Percentiles rank a stretch among this genome's conserved stretches.
phyloP scores from a whole-genome alignment of 495 filamentous ascomycete species.

The Neurospora sp. region DNA sequence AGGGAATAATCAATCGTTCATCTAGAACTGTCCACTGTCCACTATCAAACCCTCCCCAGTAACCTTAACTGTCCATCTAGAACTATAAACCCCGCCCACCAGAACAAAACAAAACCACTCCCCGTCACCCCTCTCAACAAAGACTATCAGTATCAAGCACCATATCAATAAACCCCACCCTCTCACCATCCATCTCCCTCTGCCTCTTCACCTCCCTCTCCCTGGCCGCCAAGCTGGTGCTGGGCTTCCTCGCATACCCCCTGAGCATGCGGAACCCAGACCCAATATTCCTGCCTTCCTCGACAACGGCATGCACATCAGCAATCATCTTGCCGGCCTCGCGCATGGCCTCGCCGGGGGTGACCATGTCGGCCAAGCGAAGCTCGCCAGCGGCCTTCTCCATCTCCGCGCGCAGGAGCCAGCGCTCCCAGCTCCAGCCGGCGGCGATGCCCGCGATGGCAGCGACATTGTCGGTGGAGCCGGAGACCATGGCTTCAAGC shows the following conservation, averaged over 20 bases:
- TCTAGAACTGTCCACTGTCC: neutral
- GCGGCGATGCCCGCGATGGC: conserved; percentile 73
- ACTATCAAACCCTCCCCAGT: neutral
- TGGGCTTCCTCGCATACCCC: conserved; percentile 84
- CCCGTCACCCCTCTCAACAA: neutral
- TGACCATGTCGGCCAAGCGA: conserved; percentile 40
- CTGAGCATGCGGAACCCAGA: conserved; percentile 79
- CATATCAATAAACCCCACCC: neutral
- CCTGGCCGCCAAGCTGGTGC: neutral
- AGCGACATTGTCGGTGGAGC: conserved; percentile 63
- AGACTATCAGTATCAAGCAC: neutral
- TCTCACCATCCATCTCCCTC: conserved; percentile 1
- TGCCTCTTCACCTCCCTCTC: neutral
- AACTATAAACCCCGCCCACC: neutral
- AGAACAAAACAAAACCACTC: neutral
- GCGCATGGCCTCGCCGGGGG: conserved; percentile 32
- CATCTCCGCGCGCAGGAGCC: conserved; percentile 76
- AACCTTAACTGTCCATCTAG: neutral
- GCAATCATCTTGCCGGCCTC: conserved; percentile 52
- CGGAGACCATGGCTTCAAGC: conserved; percentile 56
- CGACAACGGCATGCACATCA: conserved; percentile 66
- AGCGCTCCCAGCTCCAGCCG: conserved; percentile 91
- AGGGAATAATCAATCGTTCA: neutral
- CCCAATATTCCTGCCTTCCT: conserved; percentile 70
- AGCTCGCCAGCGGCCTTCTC: conserved; percentile 65